Evolutionary conservation across 1,284 basidiomycete genomes (phyloP).

Genomic region (Malassezia restricta): DNA sequence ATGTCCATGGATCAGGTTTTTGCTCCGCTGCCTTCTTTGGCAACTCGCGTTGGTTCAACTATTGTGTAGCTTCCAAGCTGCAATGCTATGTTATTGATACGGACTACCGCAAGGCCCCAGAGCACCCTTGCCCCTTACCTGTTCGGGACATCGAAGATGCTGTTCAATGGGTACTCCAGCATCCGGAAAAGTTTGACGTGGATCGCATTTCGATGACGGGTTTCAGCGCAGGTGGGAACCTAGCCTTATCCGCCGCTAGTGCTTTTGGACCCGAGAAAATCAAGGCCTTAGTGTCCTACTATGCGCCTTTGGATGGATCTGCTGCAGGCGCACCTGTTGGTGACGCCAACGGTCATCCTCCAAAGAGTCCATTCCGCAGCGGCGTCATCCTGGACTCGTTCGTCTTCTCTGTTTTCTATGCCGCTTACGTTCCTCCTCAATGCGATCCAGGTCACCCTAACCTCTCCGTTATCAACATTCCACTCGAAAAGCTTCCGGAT

Average conservation of each 20-base stretch:
- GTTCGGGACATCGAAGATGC: slow-evolving; percentile 25
- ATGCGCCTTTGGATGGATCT: slow-evolving; percentile 25
- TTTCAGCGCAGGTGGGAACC: slow-evolving; percentile 34
- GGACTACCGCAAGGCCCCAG: slow-evolving; percentile 32
- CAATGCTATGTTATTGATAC: slow-evolving; percentile 11
- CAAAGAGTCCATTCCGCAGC: slow-evolving; percentile 13
- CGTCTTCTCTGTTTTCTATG: slow-evolving; percentile 22
- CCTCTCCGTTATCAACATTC: slow-evolving; percentile 19
- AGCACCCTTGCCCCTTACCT: slow-evolving; percentile 32
- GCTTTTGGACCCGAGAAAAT: slow-evolving; percentile 22
- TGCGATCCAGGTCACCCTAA: slow-evolving; percentile 18
- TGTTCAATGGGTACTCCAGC: slow-evolving; percentile 19
- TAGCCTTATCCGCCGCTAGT: slow-evolving; percentile 23
- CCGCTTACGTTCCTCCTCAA: slow-evolving; percentile 23
- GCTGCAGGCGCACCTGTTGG: slow-evolving; percentile 13
- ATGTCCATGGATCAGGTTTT: slow-evolving; percentile 23
- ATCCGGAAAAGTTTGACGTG: slow-evolving; percentile 19
- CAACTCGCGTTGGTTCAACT: slow-evolving; percentile 20
- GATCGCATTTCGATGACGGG: slow-evolving; percentile 28
- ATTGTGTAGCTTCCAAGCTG: slow-evolving; percentile 11
- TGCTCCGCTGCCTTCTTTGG: slow-evolving; percentile 9
- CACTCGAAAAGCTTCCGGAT: slow-evolving; percentile 19
- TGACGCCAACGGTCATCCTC: slow-evolving; percentile 2
- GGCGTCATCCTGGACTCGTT: slow-evolving; percentile 21
- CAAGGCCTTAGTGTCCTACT: slow-evolving; percentile 20